These are phyloP conservation scores for Ananas comosus DNA, from an alignment of 176 grass and related monocot species.

Conservation along the genomic window DNA sequence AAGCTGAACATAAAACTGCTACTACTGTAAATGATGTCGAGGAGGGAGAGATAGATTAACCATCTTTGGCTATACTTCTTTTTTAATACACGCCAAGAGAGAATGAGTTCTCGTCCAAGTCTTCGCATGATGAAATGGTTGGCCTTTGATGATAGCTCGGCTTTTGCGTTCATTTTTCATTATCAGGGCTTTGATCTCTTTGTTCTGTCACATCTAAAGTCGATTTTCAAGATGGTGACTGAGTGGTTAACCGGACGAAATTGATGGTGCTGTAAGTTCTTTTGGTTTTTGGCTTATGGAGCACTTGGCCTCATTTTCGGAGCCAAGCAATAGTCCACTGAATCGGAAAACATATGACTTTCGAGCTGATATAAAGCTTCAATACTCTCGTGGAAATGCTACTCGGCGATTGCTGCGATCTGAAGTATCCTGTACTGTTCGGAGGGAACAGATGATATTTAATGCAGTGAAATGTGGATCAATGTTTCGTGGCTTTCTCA, in stretches of 20 bases:
- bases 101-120: background rate
- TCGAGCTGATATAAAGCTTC: background rate
- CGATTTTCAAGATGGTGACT: background rate
- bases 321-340: background rate
- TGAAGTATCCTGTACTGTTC: background rate
- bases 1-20: conserved; percentile 36
- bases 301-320: background rate
- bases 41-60: conserved; percentile 92
- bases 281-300: conserved; percentile 1
- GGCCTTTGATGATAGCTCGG: conserved; percentile 2
- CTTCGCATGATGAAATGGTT: conserved; percentile 11
- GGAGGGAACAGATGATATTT: background rate
- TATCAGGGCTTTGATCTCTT: background rate
- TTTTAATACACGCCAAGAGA: conserved; percentile 19
- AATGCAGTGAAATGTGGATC: background rate
- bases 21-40: conserved; percentile 43
- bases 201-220: background rate
- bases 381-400: background rate
- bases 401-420: background rate
- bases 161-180: background rate
- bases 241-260: background rate
- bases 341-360: background rate
- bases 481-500: conserved; percentile 15
- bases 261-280: background rate
- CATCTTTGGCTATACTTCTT: conserved; percentile 12